phyloP scores from a whole-genome alignment of 805 yeast species.

The Hanseniaspora pseudoguilliermondii region DNA sequence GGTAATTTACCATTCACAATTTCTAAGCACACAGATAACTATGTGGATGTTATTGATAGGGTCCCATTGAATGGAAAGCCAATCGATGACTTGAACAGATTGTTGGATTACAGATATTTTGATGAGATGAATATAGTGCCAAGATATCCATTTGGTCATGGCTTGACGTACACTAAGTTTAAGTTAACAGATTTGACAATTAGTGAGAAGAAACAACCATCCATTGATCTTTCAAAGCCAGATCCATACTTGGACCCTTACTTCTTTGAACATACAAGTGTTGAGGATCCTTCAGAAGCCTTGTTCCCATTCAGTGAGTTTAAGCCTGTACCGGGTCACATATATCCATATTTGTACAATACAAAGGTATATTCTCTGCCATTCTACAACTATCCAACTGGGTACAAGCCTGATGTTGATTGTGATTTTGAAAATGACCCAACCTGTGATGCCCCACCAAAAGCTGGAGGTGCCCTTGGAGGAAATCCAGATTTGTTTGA shows the following conservation, averaged over 20 bases:
- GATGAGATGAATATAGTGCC: constrained; percentile 45
- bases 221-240: constrained; percentile 36
- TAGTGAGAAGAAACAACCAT: constrained; percentile 32
- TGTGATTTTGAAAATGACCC: constrained; percentile 20
- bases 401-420: constrained; percentile 23
- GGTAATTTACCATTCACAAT: constrained; percentile 54
- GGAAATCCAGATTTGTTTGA: constrained; percentile 54
- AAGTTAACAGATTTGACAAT: constrained; percentile 30
- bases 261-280: constrained; percentile 34
- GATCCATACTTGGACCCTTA: constrained; percentile 35
- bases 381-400: constrained; percentile 29
- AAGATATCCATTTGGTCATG: constrained; percentile 50
- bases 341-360: constrained; percentile 40
- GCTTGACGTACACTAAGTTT: constrained; percentile 41
- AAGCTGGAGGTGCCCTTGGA: constrained; percentile 39
- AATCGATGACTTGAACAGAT: constrained; percentile 25
- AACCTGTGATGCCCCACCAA: constrained; percentile 15
- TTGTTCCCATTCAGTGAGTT: constrained; percentile 41
- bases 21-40: constrained; percentile 38
- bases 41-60: constrained; percentile 35
- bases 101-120: constrained; percentile 46
- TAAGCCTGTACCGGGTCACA: constrained; percentile 41
- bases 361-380: constrained; percentile 23
- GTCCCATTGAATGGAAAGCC: constrained; percentile 28
- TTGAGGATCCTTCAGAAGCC: constrained; percentile 44